A percentile compares a stretch with the other conserved stretches of the same genome.
Evolutionary conservation across 2,329 filamentous ascomycete species (phyloP).

Genomic region (Colletotrichum sp.): DNA sequence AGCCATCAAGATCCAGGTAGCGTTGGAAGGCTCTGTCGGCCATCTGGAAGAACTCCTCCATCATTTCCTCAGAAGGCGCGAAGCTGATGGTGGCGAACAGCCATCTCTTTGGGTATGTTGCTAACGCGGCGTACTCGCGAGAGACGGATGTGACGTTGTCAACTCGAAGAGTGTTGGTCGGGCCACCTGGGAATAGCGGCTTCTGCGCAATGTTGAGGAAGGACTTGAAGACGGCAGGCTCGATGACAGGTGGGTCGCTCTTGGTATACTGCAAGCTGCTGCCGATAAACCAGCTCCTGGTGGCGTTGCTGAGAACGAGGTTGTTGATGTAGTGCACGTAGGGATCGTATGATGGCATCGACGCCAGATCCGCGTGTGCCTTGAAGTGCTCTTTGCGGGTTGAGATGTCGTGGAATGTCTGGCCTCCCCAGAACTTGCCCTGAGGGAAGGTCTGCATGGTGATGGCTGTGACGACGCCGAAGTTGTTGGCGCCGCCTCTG

Average conservation of each 20-base stretch:
- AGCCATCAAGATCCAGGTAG: neutral
- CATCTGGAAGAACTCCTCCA: slow-evolving; percentile 1
- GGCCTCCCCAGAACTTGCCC: slow-evolving; percentile 3
- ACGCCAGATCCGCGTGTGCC: neutral
- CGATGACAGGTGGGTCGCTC: neutral
- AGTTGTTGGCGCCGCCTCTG: slow-evolving; percentile 50
- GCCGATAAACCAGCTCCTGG: neutral
- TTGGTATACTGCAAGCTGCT: slow-evolving; percentile 6
- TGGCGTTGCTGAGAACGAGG: neutral
- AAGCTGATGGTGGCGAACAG: neutral
- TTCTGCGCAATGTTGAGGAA: neutral
- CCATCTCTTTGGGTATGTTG: neutral
- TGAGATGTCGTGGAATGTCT: neutral
- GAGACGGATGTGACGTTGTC: slow-evolving; percentile 1
- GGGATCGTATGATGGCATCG: neutral
- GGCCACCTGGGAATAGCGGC: neutral
- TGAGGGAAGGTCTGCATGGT: neutral
- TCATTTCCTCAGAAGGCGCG: neutral
- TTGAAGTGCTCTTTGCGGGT: neutral
- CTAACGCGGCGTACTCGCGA: neutral
- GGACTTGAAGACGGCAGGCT: neutral
- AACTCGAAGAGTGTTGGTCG: neutral
- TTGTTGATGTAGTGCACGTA: slow-evolving; percentile 10
- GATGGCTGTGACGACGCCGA: slow-evolving; percentile 36
- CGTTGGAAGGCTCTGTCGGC: neutral